Percentiles rank a stretch among this genome's conserved stretches.
Evolutionary conservation across 2,329 filamentous ascomycete species (phyloP).

Genomic region (Botrytis fragariae): DNA sequence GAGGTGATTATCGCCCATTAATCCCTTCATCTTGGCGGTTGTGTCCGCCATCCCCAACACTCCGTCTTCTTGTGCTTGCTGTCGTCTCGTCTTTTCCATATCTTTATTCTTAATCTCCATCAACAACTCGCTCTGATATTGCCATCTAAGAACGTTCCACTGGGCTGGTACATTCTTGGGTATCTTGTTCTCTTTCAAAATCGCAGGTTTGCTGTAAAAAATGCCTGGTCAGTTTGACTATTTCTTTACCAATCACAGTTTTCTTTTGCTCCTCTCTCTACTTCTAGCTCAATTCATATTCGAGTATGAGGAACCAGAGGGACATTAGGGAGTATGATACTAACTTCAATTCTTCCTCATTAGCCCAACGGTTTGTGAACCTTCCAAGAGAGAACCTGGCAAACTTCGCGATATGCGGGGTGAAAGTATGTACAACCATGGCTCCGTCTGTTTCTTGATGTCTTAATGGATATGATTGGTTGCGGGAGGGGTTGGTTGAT

Average conservation of each 20-base stretch:
- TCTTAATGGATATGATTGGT: background rate
- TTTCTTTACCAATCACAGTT: background rate
- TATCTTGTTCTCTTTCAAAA: conserved; percentile 18
- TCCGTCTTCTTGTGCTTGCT: background rate
- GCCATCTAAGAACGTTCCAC: conserved; percentile 18
- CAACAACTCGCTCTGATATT: conserved; percentile 15
- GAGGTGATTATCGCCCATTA: conserved; percentile 3
- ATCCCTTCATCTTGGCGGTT: background rate
- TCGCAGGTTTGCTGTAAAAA: conserved; percentile 3
- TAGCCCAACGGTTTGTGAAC: conserved; percentile 18
- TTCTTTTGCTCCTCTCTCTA: background rate
- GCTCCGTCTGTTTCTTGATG: background rate
- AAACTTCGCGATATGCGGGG: conserved; percentile 13
- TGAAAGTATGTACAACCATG: conserved; percentile 6
- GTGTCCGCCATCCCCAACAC: background rate
- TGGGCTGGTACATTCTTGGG: conserved; percentile 15
- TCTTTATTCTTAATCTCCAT: conserved; percentile 14
- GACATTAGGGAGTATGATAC: background rate
- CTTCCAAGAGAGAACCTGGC: conserved; percentile 12
- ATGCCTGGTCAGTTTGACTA: background rate
- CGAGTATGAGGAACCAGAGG: background rate
- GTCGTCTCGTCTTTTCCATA: background rate
- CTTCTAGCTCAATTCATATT: background rate
- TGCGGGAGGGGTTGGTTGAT: background rate
- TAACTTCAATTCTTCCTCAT: conserved; percentile 19